Evolutionary conservation across 305 asterid species (phyloP).

Genomic region (Fraxinus platypoda): DNA sequence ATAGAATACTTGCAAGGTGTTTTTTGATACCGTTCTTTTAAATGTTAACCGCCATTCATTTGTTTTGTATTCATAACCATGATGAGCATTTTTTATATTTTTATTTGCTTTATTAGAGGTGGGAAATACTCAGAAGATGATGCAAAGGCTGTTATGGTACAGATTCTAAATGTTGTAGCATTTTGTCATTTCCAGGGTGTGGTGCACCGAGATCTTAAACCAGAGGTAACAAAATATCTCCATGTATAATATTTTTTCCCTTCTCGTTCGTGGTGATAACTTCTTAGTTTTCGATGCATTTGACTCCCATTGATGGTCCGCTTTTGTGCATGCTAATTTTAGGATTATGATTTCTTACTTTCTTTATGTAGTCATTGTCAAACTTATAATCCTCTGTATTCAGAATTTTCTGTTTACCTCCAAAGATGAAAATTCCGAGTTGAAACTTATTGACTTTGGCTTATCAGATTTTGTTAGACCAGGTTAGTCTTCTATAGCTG

Average conservation of each 20-base stretch:
- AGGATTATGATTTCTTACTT: background rate
- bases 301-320: background rate
- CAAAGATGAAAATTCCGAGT: constrained; percentile 46
- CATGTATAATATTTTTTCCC: background rate
- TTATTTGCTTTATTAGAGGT: constrained; percentile 34
- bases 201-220: constrained; percentile 82
- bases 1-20: constrained; percentile 64
- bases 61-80: background rate
- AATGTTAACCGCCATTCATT: constrained; percentile 9
- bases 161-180: constrained; percentile 64
- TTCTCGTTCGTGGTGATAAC: background rate
- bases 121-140: constrained; percentile 63
- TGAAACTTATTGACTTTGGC: constrained; percentile 74
- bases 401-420: constrained; percentile 65
- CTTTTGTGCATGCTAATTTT: background rate
- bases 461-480: constrained; percentile 62
- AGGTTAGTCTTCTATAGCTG: constrained; percentile 31
- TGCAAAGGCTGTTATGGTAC: constrained; percentile 51
- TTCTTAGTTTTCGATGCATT: background rate
- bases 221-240: constrained; percentile 47
- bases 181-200: constrained; percentile 82
- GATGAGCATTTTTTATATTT: background rate
- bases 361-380: background rate
- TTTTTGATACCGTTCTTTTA: constrained; percentile 1
- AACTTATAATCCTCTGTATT: constrained; percentile 7